Evolutionary conservation across 768 basidiomycete species (phyloP).

Genomic region (Suillus luteus): DNA sequence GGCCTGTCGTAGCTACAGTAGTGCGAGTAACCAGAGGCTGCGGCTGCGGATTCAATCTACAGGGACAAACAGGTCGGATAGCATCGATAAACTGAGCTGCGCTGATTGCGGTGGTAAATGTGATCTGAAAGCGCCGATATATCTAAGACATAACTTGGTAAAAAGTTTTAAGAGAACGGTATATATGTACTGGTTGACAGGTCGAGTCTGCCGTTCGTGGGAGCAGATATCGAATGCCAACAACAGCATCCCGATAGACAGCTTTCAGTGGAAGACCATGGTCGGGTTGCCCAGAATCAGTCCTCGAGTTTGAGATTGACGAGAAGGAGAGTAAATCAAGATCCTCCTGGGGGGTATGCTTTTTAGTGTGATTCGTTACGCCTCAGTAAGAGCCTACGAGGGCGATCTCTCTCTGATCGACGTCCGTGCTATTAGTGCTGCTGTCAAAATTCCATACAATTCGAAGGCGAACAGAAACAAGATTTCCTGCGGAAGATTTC

Average conservation of each 20-base stretch:
- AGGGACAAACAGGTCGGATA: conserved; percentile 72
- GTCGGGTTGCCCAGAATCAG: conserved; percentile 34
- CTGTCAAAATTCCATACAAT: conserved; percentile 62
- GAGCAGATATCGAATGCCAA: conserved; percentile 76
- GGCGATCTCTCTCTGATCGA: conserved; percentile 55
- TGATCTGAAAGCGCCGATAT: conserved; percentile 77
- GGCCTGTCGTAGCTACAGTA: conserved; percentile 16
- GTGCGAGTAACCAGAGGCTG: conserved; percentile 20
- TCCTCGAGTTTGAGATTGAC: conserved; percentile 35
- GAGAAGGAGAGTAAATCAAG: conserved; percentile 74
- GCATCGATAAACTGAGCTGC: conserved; percentile 60
- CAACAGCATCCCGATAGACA: conserved; percentile 70
- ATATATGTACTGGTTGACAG: conserved; percentile 33
- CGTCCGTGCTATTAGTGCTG: conserved; percentile 37
- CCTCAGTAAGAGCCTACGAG: conserved; percentile 53
- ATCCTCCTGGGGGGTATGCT: conserved; percentile 58
- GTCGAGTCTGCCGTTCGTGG: conserved; percentile 37
- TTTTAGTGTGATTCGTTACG: conserved; percentile 16
- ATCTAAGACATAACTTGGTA: conserved; percentile 41
- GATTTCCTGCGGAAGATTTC: conserved; percentile 47
- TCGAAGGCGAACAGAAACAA: conserved; percentile 65
- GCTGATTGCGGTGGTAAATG: conserved; percentile 51
- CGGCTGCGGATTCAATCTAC: conserved; percentile 55
- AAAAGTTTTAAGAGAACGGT: not conserved
- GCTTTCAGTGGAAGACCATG: conserved; percentile 78